A percentile compares a stretch with the other conserved stretches of the same genome.
Conservation (phyloP, 2,329 filamentous ascomycete genomes). For the Clonostachys rosea region DNA sequence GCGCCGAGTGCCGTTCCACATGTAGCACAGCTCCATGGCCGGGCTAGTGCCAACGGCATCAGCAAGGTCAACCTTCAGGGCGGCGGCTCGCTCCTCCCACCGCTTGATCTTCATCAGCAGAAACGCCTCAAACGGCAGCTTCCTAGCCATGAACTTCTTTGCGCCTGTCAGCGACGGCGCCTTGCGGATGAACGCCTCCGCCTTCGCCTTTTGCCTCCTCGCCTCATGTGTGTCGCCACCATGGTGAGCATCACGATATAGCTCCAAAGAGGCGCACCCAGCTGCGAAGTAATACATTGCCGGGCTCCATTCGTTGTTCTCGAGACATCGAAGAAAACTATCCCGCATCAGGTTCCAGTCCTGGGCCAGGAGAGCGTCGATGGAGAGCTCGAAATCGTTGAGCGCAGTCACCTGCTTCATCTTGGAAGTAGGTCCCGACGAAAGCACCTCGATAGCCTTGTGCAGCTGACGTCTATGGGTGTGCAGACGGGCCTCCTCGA, state of each 20-base stretch:
- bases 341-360: constrained; percentile 70
- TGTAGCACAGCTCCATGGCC: constrained; percentile 84
- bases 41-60: constrained; percentile 82
- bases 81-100: constrained; percentile 75
- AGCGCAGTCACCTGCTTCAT: constrained; percentile 88
- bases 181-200: constrained; percentile 66
- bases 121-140: constrained; percentile 86
- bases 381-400: constrained; percentile 76
- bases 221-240: constrained; percentile 36
- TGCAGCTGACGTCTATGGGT: constrained; percentile 63
- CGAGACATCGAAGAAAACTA: constrained; percentile 69
- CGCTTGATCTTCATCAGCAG: constrained; percentile 79
- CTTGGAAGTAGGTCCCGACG: constrained; percentile 54
- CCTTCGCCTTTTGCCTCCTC: constrained; percentile 52
- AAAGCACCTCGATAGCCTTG: constrained; percentile 64
- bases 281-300: constrained; percentile 87
- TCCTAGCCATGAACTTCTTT: constrained; percentile 84
- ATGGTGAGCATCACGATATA: constrained; percentile 61
- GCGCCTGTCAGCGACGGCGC: constrained; percentile 73
- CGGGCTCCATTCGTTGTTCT: constrained; percentile 88
- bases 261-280: constrained; percentile 71
- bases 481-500: constrained; percentile 80
- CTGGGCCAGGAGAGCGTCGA: constrained; percentile 76
- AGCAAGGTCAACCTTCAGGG: constrained; percentile 61
- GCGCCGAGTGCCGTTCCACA: constrained; percentile 86